Evolutionary conservation across 2,329 filamentous ascomycete genomes (phyloP).

Genomic region (Colletotrichum shisoi): DNA sequence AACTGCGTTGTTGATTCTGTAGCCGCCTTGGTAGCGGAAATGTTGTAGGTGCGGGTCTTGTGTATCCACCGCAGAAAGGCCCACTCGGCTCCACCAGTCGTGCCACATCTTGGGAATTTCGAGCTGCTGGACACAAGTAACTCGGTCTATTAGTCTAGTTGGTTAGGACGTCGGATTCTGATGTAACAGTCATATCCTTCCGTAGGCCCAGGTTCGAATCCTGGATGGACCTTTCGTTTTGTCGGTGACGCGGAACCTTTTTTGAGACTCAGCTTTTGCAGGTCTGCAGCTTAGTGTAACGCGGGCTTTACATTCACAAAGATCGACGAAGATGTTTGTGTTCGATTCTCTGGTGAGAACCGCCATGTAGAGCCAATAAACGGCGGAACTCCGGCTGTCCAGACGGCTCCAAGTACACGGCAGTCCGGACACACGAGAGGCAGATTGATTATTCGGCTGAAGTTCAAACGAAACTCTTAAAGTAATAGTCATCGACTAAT

Average conservation of each 20-base stretch:
- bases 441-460: not conserved
- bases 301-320: too few species aligned
- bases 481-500: not conserved
- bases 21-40: too few species aligned
- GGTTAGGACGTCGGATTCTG: constrained; percentile 36
- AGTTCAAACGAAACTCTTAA: not conserved
- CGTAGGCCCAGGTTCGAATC: constrained; percentile 33
- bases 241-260: too few species aligned
- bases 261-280: not conserved
- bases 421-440: not conserved
- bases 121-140: accelerated
- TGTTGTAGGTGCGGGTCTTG: too few species aligned
- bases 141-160: constrained; percentile 34
- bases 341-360: not conserved
- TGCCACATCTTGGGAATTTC: not conserved
- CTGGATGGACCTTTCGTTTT: constrained; percentile 25
- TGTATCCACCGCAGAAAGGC: constrained; percentile 2
- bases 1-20: too few species aligned
- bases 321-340: too few species aligned
- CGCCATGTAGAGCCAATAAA: not conserved
- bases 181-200: constrained; percentile 10
- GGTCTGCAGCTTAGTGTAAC: too few species aligned
- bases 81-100: not conserved
- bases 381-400: not conserved
- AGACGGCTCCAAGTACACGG: not conserved